Conservation (phyloP, 1,139 yeast genomes). For the Pichia sp. region DNA sequence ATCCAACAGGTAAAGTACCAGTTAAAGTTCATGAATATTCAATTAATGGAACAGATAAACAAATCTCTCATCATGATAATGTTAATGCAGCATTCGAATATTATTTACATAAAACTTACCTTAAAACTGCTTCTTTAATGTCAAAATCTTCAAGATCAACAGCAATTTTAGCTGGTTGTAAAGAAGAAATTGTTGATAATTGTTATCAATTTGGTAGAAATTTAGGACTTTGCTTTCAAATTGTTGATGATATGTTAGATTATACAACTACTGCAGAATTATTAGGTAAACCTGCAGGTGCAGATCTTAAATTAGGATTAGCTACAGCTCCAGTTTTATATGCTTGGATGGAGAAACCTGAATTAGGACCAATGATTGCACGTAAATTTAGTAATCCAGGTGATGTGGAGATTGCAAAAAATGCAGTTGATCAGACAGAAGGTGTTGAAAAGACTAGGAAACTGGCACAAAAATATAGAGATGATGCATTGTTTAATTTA, state of each 20-base stretch:
- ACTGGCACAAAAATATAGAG: constrained; percentile 73
- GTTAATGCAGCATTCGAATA: constrained; percentile 88
- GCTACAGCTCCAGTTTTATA: constrained; percentile 95
- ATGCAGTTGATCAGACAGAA: constrained; percentile 58
- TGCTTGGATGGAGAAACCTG: constrained; percentile 89
- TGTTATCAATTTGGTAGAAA: constrained; percentile 90
- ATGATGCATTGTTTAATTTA: constrained; percentile 65
- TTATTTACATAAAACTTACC: constrained; percentile 87
- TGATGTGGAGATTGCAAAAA: constrained; percentile 74
- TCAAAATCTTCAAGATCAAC: constrained; percentile 93
- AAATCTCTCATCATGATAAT: constrained; percentile 58
- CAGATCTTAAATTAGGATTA: constrained; percentile 85
- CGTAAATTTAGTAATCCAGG: constrained; percentile 77
- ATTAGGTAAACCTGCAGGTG: constrained; percentile 92
- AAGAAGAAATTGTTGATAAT: constrained; percentile 64
- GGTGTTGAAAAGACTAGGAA: constrained; percentile 74
- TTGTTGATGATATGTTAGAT: constrained; percentile 94
- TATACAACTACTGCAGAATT: constrained; percentile 77
- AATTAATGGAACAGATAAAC: constrained; percentile 27
- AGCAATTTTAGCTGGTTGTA: constrained; percentile 85
- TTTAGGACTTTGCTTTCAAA: constrained; percentile 89
- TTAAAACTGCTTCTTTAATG: constrained; percentile 91
- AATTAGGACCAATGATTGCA: constrained; percentile 72
- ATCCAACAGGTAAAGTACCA: constrained; percentile 59
- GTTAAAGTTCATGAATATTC: constrained; percentile 54